Base-by-base conservation (phyloP, 176 grass and related monocot species). In the Aegilops tauschii region DNA sequence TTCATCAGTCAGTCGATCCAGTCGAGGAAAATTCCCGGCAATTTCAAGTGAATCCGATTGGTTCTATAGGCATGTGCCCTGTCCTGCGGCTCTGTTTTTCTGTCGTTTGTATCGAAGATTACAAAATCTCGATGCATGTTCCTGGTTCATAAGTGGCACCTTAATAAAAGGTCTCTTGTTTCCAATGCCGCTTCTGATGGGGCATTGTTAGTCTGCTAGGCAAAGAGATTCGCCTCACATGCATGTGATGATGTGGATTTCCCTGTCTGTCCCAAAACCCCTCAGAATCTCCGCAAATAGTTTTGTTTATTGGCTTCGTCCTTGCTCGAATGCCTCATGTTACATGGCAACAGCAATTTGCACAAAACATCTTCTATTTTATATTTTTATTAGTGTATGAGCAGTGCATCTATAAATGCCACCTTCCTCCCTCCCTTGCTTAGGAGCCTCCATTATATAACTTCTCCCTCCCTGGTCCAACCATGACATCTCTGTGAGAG, bases 221-320 rank as follows among this genome's bases (percentile, higher is more conserved):
- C 29, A 78, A 78, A 73, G 32, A 79, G 86, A 90, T 92, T 88
- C 30, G 36, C 58, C 85, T 76, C 75, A 12, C 85, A 82, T 82
- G 90, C 85, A 86, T 89, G 90, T 77, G 74, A 0, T 77, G 74
- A 56, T 77, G 74, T 92, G 90, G 82, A 90, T 95, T 89, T 87
- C 84, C 85, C 80, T 88, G 82, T 66, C 79, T 75, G 49, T 75
- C 79, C 79, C 83, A 80, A 86, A 92, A 81, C 87, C 85, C 87
- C 40, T 80, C 78, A 80, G 80, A 76, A 84, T 94, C 84, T 90
- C 82, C 52, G 4, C 2, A 28, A 58, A 29, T 77, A 65, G 23
- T 87, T 82, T 87, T 82, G 44, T 92, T 82, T 90, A 87, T 90
- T 63, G 30, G 66, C 80, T 69, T 65, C 13, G 52, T 87, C 67